Percentiles rank a stretch among this genome's conserved stretches.
Conservation (phyloP, 345 rosid genomes). For the Psidium guajava region DNA sequence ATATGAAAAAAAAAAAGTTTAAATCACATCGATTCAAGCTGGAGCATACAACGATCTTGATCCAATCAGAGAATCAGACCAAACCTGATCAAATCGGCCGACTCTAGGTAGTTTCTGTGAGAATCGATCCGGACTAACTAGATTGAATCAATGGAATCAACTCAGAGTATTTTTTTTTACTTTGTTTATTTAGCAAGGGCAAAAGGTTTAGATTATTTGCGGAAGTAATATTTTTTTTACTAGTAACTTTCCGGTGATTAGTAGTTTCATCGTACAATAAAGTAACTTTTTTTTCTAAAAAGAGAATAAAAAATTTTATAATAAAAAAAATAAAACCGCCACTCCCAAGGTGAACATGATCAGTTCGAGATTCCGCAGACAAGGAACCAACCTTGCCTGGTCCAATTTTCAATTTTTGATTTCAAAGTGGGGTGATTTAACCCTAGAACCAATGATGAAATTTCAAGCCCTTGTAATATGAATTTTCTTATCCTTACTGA, state of each 20-base stretch:
- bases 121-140: fast-evolving
- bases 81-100: no score
- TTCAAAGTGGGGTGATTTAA: fast-evolving
- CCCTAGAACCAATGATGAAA: neutral
- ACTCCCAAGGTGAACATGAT: neutral
- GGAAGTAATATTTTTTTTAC: neutral
- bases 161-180: neutral
- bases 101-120: no score
- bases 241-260: neutral
- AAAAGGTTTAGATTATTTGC: neutral
- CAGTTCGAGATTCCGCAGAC: fast-evolving
- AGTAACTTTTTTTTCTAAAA: neutral
- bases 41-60: no score
- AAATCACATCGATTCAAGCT: no score
- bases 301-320: neutral
- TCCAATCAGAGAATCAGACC: no score
- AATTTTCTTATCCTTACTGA: neutral
- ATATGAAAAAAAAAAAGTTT: no score
- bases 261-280: neutral
- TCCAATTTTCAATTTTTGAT: fast-evolving
- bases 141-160: fast-evolving
- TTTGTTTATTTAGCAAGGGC: neutral
- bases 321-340: neutral
- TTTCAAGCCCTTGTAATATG: neutral
- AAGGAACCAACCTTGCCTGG: neutral